A percentile compares a stretch with the other conserved stretches of the same genome.
Evolutionary conservation across 352 stramenopile genomes (phyloP).

Genomic region (Phytophthora tubulina): DNA sequence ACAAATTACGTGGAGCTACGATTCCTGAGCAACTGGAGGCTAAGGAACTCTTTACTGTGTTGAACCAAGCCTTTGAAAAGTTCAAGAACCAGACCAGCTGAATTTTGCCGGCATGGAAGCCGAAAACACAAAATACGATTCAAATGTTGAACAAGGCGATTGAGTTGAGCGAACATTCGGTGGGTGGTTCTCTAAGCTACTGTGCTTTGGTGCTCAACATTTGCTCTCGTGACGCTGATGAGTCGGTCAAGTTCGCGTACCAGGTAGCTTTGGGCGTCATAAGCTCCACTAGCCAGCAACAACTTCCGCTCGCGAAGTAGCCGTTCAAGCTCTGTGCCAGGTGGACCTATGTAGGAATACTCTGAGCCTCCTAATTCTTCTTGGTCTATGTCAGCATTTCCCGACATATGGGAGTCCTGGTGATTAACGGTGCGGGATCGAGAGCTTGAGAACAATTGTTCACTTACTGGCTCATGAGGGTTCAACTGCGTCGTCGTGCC

Average conservation of each 20-base stretch:
- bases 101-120: constrained; percentile 4
- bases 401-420: background rate
- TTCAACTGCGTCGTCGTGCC: background rate
- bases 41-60: constrained; percentile 88
- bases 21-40: constrained; percentile 86
- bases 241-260: constrained; percentile 73
- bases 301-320: constrained; percentile 65
- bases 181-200: constrained; percentile 6
- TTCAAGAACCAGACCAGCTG: constrained; percentile 68
- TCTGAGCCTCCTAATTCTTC: background rate
- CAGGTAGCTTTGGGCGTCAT: constrained; percentile 70
- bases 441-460: constrained; percentile 8
- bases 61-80: constrained; percentile 91
- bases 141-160: constrained; percentile 23
- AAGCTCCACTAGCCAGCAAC: constrained; percentile 67
- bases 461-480: background rate
- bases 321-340: constrained; percentile 49
- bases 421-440: constrained; percentile 1
- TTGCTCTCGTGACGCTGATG: constrained; percentile 47
- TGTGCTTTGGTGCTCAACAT: constrained; percentile 29
- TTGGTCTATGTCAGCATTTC: background rate
- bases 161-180: constrained; percentile 1
- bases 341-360: constrained; percentile 1
- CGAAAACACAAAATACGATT: constrained; percentile 12
- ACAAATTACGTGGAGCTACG: constrained; percentile 83